These are phyloP conservation scores for Capsicum baccatum DNA, from an alignment of 257 asterid genomes.

Conservation along the genomic window DNA sequence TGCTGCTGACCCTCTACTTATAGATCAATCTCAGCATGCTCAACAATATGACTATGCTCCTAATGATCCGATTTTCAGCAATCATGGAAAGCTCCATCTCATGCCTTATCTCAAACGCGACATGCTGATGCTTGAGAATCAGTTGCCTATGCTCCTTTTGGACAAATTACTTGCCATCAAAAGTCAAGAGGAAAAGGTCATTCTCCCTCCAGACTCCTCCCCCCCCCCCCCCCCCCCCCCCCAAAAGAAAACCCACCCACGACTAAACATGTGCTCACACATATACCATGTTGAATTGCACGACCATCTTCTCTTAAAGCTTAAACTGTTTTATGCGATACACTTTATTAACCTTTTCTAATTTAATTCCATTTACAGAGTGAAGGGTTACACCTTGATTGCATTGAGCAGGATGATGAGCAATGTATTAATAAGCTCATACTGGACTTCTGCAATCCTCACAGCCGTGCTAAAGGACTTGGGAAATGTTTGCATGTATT, in stretches of 20 bases:
- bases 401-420: background rate
- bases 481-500: constrained; percentile 46
- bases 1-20: background rate
- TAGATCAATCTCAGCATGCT: constrained; percentile 27
- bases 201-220: background rate
- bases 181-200: constrained; percentile 22
- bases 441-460: constrained; percentile 33
- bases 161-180: constrained; percentile 25
- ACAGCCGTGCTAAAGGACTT: background rate
- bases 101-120: constrained; percentile 34
- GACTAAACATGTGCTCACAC: background rate
- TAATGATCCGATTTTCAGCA: constrained; percentile 36
- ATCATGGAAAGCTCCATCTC: constrained; percentile 31
- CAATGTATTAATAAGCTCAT: constrained; percentile 31
- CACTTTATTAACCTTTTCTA: background rate
- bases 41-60: constrained; percentile 23
- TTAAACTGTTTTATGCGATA: background rate
- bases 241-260: background rate
- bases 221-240: too few species aligned
- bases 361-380: background rate
- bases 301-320: background rate
- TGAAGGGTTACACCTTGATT: background rate
- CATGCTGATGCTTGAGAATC: constrained; percentile 38
- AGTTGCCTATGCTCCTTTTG: constrained; percentile 34
- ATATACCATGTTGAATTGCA: background rate